Percentiles rank a stretch among this genome's conserved stretches.
phyloP scores from a whole-genome alignment of 2,329 filamentous ascomycete genomes.

The Cadophora gregata region DNA sequence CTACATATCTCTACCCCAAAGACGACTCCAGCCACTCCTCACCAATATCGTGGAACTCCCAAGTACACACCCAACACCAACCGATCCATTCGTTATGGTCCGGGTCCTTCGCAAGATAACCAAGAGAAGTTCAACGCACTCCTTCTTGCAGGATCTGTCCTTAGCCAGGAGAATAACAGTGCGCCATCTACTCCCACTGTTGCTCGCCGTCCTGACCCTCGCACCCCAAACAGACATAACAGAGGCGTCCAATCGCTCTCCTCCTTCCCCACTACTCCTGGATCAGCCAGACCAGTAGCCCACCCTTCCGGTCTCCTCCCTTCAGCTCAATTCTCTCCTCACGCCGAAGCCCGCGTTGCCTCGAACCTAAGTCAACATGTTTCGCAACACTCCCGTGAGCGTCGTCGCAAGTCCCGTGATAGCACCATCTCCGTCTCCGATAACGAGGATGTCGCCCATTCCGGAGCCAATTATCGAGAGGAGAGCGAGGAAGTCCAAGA shows the following conservation, averaged over 20 bases:
- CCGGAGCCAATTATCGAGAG: constrained; percentile 50
- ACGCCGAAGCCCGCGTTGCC: constrained; percentile 61
- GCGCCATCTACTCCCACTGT: constrained; percentile 71
- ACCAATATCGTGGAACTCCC: constrained; percentile 52
- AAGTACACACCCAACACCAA: constrained; percentile 56
- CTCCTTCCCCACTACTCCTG: constrained; percentile 80
- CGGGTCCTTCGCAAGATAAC: constrained; percentile 60
- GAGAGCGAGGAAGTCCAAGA: constrained; percentile 69
- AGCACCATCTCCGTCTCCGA: constrained; percentile 81
- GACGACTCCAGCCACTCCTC: constrained; percentile 50
- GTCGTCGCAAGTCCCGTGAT: constrained; percentile 74
- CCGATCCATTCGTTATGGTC: constrained; percentile 44
- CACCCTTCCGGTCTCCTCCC: constrained; percentile 62
- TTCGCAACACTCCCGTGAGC: constrained; percentile 58
- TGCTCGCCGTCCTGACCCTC: constrained; percentile 44
- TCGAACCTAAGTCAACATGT: constrained; percentile 27
- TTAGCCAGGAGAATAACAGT: constrained; percentile 78
- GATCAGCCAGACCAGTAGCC: constrained; percentile 53
- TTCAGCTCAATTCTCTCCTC: constrained; percentile 66
- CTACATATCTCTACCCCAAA: constrained; percentile 68
- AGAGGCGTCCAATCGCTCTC: constrained; percentile 84
- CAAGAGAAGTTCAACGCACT: constrained; percentile 78
- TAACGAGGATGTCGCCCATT: constrained; percentile 58
- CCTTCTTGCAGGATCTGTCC: constrained; percentile 74
- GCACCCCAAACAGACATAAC: constrained; percentile 66